Base-by-base conservation (phyloP, 2,329 filamentous ascomycete species). In the Thielaviopsis euricoi region DNA sequence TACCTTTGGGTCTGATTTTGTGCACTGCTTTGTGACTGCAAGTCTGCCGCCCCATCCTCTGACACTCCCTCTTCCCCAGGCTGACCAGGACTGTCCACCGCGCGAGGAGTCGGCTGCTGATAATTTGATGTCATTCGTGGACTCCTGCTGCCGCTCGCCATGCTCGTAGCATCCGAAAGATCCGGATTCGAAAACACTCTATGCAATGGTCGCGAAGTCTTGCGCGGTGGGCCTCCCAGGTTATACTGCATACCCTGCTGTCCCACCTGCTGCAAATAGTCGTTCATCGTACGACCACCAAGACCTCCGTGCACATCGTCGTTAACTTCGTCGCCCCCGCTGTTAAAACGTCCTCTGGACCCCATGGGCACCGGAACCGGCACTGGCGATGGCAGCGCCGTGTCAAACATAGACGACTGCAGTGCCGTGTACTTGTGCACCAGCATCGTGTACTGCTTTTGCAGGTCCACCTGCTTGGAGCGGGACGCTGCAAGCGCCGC, bases 401-500 rank as follows among this genome's bases (percentile, higher is more conserved):
- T 46, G 19, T 60, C 75, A 49, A 78, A 65, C 5, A 79, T 63
- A 1, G 71, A 72, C 9, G 73, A 74, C 65, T 81, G 75, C 21
- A 80, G 66, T 1, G 72, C 71, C 13, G 72, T 75, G 64, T 79
- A 79, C 63, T 78, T 79, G 56, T 72, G 73, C 63, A 71, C 70
- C 53, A 81, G 68, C 21, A 74, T 68, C 52, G 69, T 68, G 63
- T 78, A 73, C 60, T 78, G 76, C 64, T 72, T 76, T 63, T 78
- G 75, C 60, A 81, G 66, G 62, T 80, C 77, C 0, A 71, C 69
- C 61, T 81, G 76, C 66, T 76, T 78, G 0, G 73, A 71, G 53
- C 76, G 70, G 63, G 74, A 78, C n/a, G 76, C 74, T 29, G 75
- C 72, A 15, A 81, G 66, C 0, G 73, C 69, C 15, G 49, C 53